Evolutionary conservation across 2,329 filamentous ascomycete species (phyloP), one percentile per base, ranked within the genome.

Genomic region (Claviceps fusiformis): DNA sequence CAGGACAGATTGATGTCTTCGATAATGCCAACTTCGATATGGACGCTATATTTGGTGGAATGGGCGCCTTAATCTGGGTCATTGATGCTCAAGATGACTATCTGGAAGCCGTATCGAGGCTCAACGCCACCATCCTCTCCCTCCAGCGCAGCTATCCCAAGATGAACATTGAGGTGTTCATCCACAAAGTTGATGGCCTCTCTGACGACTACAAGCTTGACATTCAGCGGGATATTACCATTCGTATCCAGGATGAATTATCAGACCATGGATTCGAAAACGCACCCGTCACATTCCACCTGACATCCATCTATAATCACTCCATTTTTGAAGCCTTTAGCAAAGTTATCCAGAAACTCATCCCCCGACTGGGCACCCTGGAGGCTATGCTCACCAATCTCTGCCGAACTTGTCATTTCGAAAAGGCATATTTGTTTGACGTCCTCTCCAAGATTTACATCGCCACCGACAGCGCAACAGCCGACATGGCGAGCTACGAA

Each of bases 71-170:
- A 15, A 95, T 98, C 59, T 98, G 93, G 92, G 92, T 98, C 57
- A 95, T 98, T 57, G 93, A 98, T 67, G 92, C 93, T 0, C 93
- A 98, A 70, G 93, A 98, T 67, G 93, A 98, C 69, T 98, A 97
- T 67, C 81, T 95, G 55, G 90, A 96, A 68, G 88, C 91, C 19
- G 88, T 98, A 50, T 82, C 83, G 54, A 85, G 89, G 9, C 81
- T 98, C 33, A 95, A 95, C 70, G 78, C 83, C 54, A 95, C 91
- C 8, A 95, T 97, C 59, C 76, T 96, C 56, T 88, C 89, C 60
- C 81, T 98, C 1, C 89, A 95, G 67, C 83, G 89, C 61, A 83
- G 82, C 58, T 96, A 95, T 66, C 91, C 92, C 2, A 86, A 89
- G 66, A 93, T 97, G 72, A 95, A 96, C 70, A 87, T 98, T 61